Base-by-base conservation (phyloP, 148 eudicot genomes). In the Cornus florida region DNA sequence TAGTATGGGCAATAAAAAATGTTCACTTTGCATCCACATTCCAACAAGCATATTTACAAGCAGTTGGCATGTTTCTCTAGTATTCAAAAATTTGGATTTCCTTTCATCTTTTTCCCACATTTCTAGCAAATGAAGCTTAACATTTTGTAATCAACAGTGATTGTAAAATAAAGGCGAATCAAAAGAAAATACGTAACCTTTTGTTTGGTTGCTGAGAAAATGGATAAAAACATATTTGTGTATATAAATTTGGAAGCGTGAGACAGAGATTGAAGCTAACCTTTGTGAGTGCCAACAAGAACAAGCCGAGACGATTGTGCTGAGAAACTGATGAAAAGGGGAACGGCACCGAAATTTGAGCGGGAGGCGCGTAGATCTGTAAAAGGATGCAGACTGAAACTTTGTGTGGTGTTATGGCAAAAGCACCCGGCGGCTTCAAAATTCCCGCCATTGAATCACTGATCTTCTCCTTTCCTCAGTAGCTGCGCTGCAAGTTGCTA, bases 341-440 rank as follows among this genome's bases (percentile, higher is more conserved):
- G 64, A 91, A 89, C 0, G 98, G 95, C 43, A 88, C 74, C 33
- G 87, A 84, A 8, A 76, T 76, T 35, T 86, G 91, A 50, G 88
- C 88, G 12, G 99, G 97, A 69, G 98, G 89, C 8, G 98, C 91
- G 76, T 88, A 93, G 9, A 89, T 85, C 88, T 93, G 98, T 33
- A 90, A 48, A 0, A 96, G 88, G 16, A 96, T 73, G 75, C 99
- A 96, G 46, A 92, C 35, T 10, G 98, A 93, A 14, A 96, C 92
- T 80, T 96, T 96, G 89, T 96, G 98, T 33, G 99, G 98, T 24
- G 97, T 92, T 32, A 96, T 59, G 10, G 91, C 59, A 48, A 92
- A 92, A 28, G 82, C 78, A 64, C 87, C 89, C 60, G 80, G 85
- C 70, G 86, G 84, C 87, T 88, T 90, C 41, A 87, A 77, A 32